These are phyloP conservation scores for Hypoxylon perforatum DNA, from an alignment of 495 filamentous ascomycete species.

Conservation along the genomic window DNA sequence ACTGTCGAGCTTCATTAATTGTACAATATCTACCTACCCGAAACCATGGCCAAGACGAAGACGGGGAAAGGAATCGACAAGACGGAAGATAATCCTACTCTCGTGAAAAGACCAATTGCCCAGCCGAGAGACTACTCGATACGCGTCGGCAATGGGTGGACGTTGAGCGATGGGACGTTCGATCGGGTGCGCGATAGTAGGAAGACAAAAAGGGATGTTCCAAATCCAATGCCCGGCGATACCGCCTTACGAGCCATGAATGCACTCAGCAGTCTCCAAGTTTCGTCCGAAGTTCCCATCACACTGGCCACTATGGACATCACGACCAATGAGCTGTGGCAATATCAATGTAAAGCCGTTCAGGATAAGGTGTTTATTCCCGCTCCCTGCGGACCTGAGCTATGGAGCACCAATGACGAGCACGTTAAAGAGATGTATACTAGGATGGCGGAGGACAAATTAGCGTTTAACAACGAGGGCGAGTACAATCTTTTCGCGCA, in stretches of 20 bases:
- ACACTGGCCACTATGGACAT: constrained; percentile 29
- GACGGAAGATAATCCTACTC: too few species aligned
- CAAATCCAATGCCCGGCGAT: constrained; percentile 25
- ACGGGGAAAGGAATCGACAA: background rate
- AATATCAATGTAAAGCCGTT: constrained; percentile 16
- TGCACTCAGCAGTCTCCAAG: constrained; percentile 41
- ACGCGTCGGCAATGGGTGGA: constrained; percentile 37
- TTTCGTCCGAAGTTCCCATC: constrained; percentile 36
- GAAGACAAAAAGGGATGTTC: constrained; percentile 36
- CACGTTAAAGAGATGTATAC: constrained; percentile 10
- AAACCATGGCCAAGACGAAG: background rate
- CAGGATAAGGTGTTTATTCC: constrained; percentile 2
- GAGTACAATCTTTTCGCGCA: constrained; percentile 10
- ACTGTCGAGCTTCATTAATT: background rate
- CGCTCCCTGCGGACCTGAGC: constrained; percentile 32
- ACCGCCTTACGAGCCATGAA: constrained; percentile 14
- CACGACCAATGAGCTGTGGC: constrained; percentile 32
- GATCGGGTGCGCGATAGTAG: constrained; percentile 22
- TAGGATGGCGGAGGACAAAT: constrained; percentile 7
- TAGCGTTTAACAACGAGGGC: background rate
- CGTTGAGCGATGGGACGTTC: constrained; percentile 40
- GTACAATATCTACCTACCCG: too few species aligned
- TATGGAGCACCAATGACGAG: constrained; percentile 29
- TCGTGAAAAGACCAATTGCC: constrained; percentile 1
- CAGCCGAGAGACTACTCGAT: constrained; percentile 7